Evolutionary conservation across 306 rosid genomes (phyloP).

Genomic region (Vigna radiata): DNA sequence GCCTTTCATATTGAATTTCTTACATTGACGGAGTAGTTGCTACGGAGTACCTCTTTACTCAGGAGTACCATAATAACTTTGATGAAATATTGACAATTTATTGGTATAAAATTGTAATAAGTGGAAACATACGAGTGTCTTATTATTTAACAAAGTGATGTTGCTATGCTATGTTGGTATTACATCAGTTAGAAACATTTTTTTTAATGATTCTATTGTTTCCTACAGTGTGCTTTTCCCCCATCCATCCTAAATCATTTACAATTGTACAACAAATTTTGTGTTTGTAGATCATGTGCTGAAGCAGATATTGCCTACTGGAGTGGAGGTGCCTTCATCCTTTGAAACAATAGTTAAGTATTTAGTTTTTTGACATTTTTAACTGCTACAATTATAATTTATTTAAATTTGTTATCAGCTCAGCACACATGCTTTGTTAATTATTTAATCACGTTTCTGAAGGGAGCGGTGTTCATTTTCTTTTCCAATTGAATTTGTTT

Average conservation of each 20-base stretch:
- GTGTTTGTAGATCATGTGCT: slow-evolving; percentile 75
- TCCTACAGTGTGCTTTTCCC: slow-evolving; percentile 3
- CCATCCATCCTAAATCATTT: slow-evolving; percentile 5
- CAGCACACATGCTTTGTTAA: slow-evolving; percentile 1
- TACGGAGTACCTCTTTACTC: neutral
- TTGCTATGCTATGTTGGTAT: neutral
- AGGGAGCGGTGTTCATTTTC: slow-evolving; percentile 14
- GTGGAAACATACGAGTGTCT: neutral
- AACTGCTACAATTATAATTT: neutral
- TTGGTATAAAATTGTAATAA: neutral
- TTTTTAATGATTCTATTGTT: slow-evolving; percentile 34
- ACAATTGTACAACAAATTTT: slow-evolving; percentile 25
- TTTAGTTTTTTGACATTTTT: slow-evolving; percentile 19
- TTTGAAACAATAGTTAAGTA: slow-evolving; percentile 95
- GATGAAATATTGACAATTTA: neutral
- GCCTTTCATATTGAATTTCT: slow-evolving; percentile 7
- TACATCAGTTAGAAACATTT: slow-evolving; percentile 6
- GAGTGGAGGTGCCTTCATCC: slow-evolving; percentile 91
- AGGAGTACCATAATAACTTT: neutral
- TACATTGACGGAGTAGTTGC: neutral
- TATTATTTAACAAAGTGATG: neutral
- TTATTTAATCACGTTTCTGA: neutral
- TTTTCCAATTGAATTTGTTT: slow-evolving; percentile 35
- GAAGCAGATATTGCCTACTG: slow-evolving; percentile 85
- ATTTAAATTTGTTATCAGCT: slow-evolving; percentile 1